Evolutionary conservation across 2,329 filamentous ascomycete genomes (phyloP).

Genomic region (Calonectria hongkongensis): DNA sequence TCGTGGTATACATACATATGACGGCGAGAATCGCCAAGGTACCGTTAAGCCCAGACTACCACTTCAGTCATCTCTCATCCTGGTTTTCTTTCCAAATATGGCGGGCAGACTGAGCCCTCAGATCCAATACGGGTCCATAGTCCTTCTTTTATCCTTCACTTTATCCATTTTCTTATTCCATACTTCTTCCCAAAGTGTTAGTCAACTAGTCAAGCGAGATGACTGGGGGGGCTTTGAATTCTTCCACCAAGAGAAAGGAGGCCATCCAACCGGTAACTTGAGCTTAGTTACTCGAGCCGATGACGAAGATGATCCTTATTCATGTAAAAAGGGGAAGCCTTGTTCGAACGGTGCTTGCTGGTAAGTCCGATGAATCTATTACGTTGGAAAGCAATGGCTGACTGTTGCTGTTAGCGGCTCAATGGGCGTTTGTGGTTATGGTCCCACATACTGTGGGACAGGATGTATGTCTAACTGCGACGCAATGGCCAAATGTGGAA

Average conservation of each 20-base stretch:
- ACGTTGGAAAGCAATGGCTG: not conserved
- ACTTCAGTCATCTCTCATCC: too few relatives aligned
- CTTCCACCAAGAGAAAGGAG: not conserved
- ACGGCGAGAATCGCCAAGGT: too few relatives aligned
- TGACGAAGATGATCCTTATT: not conserved
- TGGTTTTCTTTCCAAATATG: too few relatives aligned
- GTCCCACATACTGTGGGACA: not conserved
- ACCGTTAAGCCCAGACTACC: too few relatives aligned
- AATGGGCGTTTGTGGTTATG: conserved; percentile 12
- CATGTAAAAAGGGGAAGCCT: not conserved
- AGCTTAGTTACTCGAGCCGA: not conserved
- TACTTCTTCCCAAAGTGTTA: not conserved
- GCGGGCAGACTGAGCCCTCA: not conserved
- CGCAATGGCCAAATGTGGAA: conserved; percentile 21
- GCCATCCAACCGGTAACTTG: not conserved
- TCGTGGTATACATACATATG: too few relatives aligned
- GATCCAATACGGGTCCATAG: not conserved
- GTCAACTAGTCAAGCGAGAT: not conserved
- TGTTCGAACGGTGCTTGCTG: conserved; percentile 7
- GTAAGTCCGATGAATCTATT: not conserved
- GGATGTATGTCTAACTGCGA: conserved; percentile 23
- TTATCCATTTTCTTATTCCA: not conserved
- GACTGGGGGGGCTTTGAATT: not conserved
- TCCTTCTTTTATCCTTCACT: not conserved
- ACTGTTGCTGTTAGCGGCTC: not conserved